phyloP scores from a whole-genome alignment of 129 eudicot genomes.

The Escallonia herrerae region DNA sequence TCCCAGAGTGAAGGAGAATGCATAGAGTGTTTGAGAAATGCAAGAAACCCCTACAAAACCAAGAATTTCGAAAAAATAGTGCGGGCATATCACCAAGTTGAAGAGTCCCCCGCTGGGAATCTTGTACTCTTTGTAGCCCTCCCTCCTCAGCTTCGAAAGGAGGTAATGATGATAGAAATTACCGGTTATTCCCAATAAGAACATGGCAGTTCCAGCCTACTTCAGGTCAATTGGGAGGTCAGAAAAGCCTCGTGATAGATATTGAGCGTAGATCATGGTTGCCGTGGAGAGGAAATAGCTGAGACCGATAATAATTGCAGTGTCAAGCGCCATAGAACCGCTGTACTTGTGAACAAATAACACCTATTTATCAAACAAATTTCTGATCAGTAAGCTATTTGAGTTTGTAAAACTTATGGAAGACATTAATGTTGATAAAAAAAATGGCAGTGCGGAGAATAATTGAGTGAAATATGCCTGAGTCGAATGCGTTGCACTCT shows the following conservation, averaged over 20 bases:
- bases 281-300: conserved; percentile 34
- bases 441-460: too few relatives aligned
- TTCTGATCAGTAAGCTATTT: too few relatives aligned
- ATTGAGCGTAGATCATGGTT: conserved; percentile 44
- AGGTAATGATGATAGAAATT: conserved; percentile 49
- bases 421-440: too few relatives aligned
- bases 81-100: conserved; percentile 63
- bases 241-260: conserved; percentile 24
- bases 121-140: conserved; percentile 45
- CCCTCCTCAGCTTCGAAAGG: conserved; percentile 46
- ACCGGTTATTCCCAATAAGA: conserved; percentile 38
- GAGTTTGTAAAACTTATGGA: too few relatives aligned
- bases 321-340: conserved; percentile 29
- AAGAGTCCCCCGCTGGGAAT: conserved; percentile 73
- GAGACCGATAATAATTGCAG: conserved; percentile 19
- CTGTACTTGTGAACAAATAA: conserved; percentile 54
- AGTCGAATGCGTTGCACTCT: too few relatives aligned
- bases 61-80: conserved; percentile 54
- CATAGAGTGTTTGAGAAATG: conserved; percentile 48
- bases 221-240: conserved; percentile 36
- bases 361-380: conserved; percentile 18
- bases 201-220: conserved; percentile 30
- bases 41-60: conserved; percentile 43
- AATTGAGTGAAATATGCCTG: too few relatives aligned
- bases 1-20: conserved; percentile 34